These are phyloP conservation scores for Plasmodium inui DNA, from an alignment of 169 alveolate species.

Conservation along the genomic window DNA sequence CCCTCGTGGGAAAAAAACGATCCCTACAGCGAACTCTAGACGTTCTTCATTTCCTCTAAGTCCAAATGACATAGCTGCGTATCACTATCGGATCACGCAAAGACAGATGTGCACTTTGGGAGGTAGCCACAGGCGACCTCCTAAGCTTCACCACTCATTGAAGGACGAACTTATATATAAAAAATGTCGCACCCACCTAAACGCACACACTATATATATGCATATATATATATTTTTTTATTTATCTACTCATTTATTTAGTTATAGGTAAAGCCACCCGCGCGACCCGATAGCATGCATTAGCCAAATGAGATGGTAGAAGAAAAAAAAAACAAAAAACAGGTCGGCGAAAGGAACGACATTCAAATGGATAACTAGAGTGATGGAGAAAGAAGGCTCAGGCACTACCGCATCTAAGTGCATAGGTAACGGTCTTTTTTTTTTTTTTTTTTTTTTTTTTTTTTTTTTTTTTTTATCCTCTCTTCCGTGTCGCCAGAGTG, in stretches of 20 bases:
- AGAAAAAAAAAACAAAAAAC: too few relatives aligned
- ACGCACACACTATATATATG: neutral
- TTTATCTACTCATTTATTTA: too few relatives aligned
- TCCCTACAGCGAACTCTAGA: neutral
- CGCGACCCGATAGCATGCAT: neutral
- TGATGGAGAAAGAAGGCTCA: neutral
- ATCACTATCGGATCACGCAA: neutral
- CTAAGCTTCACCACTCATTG: neutral
- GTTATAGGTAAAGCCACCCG: neutral
- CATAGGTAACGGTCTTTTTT: neutral
- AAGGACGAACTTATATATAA: neutral
- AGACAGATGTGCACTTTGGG: conserved; percentile 4
- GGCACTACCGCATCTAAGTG: neutral
- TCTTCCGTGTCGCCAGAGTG: neutral
- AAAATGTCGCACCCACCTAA: neutral
- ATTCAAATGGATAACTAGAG: neutral
- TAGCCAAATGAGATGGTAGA: neutral
- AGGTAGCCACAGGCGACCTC: neutral
- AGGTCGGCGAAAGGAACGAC: neutral
- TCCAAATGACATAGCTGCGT: neutral
- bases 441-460: too few relatives aligned
- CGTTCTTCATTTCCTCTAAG: neutral
- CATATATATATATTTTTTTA: neutral
- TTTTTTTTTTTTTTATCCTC: neutral
- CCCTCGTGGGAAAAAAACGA: neutral